These are phyloP conservation scores for Physocladia obscura DNA, from an alignment of 192 early-diverging fungal genomes.

Conservation along the genomic window DNA sequence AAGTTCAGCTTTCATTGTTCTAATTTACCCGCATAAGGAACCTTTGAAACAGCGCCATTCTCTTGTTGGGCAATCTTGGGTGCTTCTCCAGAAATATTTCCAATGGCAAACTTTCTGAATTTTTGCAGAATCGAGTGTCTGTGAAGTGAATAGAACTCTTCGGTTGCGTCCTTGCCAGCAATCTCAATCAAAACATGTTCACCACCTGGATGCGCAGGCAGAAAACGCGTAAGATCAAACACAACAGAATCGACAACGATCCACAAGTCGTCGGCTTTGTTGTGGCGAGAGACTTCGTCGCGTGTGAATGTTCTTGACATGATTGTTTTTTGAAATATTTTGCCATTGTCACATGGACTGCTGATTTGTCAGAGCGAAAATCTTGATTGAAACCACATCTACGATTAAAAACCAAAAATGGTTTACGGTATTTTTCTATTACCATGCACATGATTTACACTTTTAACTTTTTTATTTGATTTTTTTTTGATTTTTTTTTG, in stretches of 20 bases:
- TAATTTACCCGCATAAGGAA: constrained; percentile 14
- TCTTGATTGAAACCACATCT: too few species aligned
- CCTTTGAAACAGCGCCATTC: constrained; percentile 23
- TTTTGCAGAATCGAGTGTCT: constrained; percentile 21
- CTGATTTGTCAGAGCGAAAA: not conserved
- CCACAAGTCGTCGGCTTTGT: constrained; percentile 40
- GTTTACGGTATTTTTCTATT: too few species aligned
- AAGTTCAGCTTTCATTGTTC: too few species aligned
- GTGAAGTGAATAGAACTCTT: constrained; percentile 85
- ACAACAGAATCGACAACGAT: constrained; percentile 32
- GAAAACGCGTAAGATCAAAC: constrained; percentile 37
- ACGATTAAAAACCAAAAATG: too few species aligned
- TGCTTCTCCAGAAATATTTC: constrained; percentile 38
- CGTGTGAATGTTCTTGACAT: constrained; percentile 32
- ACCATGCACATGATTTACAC: too few species aligned
- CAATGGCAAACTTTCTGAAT: constrained; percentile 31
- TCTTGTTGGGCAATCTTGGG: constrained; percentile 35
- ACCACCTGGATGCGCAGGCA: constrained; percentile 33
- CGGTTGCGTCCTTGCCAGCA: constrained; percentile 76
- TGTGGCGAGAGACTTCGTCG: constrained; percentile 37
- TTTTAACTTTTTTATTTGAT: too few species aligned
- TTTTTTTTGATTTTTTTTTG: too few species aligned
- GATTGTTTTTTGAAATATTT: not conserved
- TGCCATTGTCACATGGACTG: too few species aligned
- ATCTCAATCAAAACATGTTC: constrained; percentile 64